phyloP scores from a whole-genome alignment of 2,329 filamentous ascomycete genomes.

The Penicillium janthinellum region DNA sequence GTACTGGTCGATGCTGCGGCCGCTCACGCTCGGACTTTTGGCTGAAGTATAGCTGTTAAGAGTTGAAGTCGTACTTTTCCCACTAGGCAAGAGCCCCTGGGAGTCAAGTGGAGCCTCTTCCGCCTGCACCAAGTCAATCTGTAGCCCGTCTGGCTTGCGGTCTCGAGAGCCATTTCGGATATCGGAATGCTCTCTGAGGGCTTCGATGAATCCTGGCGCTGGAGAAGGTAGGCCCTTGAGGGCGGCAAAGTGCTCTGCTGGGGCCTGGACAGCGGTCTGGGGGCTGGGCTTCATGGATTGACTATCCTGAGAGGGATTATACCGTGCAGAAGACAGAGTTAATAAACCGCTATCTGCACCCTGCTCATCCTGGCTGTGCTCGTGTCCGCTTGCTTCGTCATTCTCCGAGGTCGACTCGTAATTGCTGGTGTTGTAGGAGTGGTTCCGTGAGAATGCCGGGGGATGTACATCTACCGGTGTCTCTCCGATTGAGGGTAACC shows the following conservation, averaged over 20 bases:
- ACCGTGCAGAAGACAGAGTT: slow-evolving; percentile 46
- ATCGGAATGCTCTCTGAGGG: slow-evolving; percentile 61
- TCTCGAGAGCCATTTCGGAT: slow-evolving; percentile 66
- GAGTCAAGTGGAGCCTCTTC: slow-evolving; percentile 53
- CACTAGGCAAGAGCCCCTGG: slow-evolving; percentile 56
- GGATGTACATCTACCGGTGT: slow-evolving; percentile 57
- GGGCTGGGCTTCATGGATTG: slow-evolving; percentile 49
- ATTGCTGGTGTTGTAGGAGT: slow-evolving; percentile 46
- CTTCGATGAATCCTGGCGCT: slow-evolving; percentile 64
- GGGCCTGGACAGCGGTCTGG: slow-evolving; percentile 67
- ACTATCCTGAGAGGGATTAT: slow-evolving; percentile 44
- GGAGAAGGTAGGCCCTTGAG: slow-evolving; percentile 68
- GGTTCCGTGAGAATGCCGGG: slow-evolving; percentile 43
- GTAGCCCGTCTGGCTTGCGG: slow-evolving; percentile 75
- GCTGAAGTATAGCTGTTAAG: slow-evolving; percentile 52
- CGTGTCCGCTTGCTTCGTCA: slow-evolving; percentile 29
- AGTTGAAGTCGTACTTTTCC: slow-evolving; percentile 41
- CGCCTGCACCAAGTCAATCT: slow-evolving; percentile 61
- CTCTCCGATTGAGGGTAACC: slow-evolving; percentile 79
- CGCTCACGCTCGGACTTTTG: slow-evolving; percentile 61
- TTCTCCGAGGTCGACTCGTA: slow-evolving; percentile 53
- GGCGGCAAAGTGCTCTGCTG: slow-evolving; percentile 61
- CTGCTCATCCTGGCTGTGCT: slow-evolving; percentile 33
- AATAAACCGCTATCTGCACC: slow-evolving; percentile 42
- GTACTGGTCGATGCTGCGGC: slow-evolving; percentile 75